These are phyloP conservation scores for Cladosporium sp. DNA, from an alignment of 2,329 filamentous ascomycete species.

Conservation along the genomic window DNA sequence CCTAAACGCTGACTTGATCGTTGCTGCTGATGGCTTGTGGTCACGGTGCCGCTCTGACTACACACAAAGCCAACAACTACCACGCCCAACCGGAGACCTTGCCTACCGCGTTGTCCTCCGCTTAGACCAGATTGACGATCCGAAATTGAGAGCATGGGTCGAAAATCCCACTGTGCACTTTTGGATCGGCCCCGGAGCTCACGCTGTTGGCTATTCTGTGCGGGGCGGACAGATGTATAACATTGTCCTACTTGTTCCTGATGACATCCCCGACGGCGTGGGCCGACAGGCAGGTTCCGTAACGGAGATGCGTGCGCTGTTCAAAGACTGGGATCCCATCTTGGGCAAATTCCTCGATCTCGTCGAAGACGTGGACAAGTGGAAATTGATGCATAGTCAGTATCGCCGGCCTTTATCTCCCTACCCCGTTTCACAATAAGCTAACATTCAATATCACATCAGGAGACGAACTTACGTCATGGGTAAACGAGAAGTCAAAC, in stretches of 20 bases:
- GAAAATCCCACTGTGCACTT: slow-evolving; percentile 44
- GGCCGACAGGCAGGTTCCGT: slow-evolving; percentile 46
- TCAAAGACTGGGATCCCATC: slow-evolving; percentile 64
- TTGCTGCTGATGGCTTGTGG: slow-evolving; percentile 65
- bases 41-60: slow-evolving; percentile 54
- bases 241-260: slow-evolving; percentile 63
- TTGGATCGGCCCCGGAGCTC: slow-evolving; percentile 62
- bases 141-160: slow-evolving; percentile 52
- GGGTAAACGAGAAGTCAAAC: slow-evolving; percentile 54
- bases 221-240: slow-evolving; percentile 61
- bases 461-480: slow-evolving; percentile 29
- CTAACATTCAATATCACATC: background rate
- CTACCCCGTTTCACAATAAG: background rate
- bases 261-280: slow-evolving; percentile 57
- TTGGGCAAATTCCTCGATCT: slow-evolving; percentile 43
- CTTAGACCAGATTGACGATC: slow-evolving; percentile 48
- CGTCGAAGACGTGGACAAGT: slow-evolving; percentile 63
- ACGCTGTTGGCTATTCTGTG: slow-evolving; percentile 63
- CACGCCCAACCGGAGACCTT: slow-evolving; percentile 60
- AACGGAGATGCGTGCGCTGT: slow-evolving; percentile 51
- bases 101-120: slow-evolving; percentile 62
- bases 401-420: slow-evolving; percentile 43
- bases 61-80: slow-evolving; percentile 40
- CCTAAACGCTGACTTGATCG: slow-evolving; percentile 51
- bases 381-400: slow-evolving; percentile 61